Percentiles rank a stretch among this genome's conserved stretches.
phyloP scores from a whole-genome alignment of 2,329 filamentous ascomycete species.

The Cordyceps pruinosa region DNA sequence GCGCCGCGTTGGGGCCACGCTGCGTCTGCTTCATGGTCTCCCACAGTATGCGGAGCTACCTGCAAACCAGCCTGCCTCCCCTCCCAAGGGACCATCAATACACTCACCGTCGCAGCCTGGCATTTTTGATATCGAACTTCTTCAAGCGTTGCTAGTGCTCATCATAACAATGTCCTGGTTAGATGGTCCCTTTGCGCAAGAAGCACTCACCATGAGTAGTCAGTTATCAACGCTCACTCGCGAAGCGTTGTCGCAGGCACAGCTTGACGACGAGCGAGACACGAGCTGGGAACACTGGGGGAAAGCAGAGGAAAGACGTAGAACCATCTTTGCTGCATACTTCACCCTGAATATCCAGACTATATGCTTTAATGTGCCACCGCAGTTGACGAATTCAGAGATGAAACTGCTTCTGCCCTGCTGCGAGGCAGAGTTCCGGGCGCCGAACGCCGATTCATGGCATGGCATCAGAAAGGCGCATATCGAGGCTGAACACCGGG shows the following conservation, averaged over 20 bases:
- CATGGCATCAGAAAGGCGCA: neutral
- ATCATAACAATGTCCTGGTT: conserved; percentile 56
- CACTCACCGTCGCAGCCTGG: neutral
- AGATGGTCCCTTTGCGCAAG: conserved; percentile 48
- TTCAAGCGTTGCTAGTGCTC: conserved; percentile 43
- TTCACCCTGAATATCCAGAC: conserved; percentile 51
- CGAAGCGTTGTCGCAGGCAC: conserved; percentile 38
- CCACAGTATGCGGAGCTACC: conserved; percentile 13
- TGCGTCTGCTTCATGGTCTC: conserved; percentile 20
- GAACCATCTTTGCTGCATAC: conserved; percentile 38
- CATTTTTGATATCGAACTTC: conserved; percentile 33
- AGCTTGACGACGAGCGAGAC: neutral
- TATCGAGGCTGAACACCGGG: neutral
- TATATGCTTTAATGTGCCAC: conserved; percentile 55
- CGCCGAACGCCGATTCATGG: neutral
- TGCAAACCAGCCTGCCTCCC: neutral
- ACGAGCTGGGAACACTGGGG: conserved; percentile 44
- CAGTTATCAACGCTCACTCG: conserved; percentile 48
- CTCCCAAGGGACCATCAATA: neutral
- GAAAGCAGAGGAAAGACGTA: conserved; percentile 16
- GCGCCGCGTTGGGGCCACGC: conserved; percentile 14
- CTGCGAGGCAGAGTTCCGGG: neutral
- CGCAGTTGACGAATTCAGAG: conserved; percentile 41
- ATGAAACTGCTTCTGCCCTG: neutral
- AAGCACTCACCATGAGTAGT: conserved; percentile 50